Evolutionary conservation across 2,329 filamentous ascomycete species (phyloP), one percentile per base, ranked within the genome.

Genomic region (Fusarium armeniacum): DNA sequence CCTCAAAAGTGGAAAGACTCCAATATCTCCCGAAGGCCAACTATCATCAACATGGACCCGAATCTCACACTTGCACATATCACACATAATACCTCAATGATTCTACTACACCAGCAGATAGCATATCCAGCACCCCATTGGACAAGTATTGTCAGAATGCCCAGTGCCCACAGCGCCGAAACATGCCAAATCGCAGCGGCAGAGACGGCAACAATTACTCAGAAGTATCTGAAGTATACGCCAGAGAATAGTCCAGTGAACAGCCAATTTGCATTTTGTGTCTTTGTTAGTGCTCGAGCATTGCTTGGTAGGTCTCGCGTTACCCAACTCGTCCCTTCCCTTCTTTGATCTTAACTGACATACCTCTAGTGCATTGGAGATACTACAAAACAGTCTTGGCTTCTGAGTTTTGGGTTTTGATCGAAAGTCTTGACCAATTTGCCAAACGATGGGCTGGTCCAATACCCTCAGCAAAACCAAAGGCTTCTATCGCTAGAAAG

Each of bases 81-180:
- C 12, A 85, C 82, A 0, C 84, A 85, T 47, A 85, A 85, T 56
- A 81, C 83, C 0, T 83, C 83, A 0, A 84, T 84, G 75, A 84
- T 86, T 26, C 74, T 85, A 0, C 73, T 86, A 0, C 84, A 85
- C 55, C 83, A 86, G 44, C 75, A 77, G 8, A 84, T 86, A 40
- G 84, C 83, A 0, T 85, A 83, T 45, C 83, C 82, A 0, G 69
- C 24, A 3, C 75, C 71, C 1, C 64, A 65, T 78, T 76, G 77
- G 72, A 68, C 45, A 54, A 56, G 61, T 6, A 71, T 63, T 75
- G 53, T 56, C 65, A 47, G 67, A 6, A 70, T 85, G 8, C 83
- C 84, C 0, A 84, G 79, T 50, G 72, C 76, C 5, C 83, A 79
- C 41, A 85, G 82, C 49, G 82, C 83, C 3, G 84, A 86, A 57